These are phyloP conservation scores for Cyclotella distinguenda DNA, from an alignment of 108 stramenopile genomes.

Conservation along the genomic window DNA sequence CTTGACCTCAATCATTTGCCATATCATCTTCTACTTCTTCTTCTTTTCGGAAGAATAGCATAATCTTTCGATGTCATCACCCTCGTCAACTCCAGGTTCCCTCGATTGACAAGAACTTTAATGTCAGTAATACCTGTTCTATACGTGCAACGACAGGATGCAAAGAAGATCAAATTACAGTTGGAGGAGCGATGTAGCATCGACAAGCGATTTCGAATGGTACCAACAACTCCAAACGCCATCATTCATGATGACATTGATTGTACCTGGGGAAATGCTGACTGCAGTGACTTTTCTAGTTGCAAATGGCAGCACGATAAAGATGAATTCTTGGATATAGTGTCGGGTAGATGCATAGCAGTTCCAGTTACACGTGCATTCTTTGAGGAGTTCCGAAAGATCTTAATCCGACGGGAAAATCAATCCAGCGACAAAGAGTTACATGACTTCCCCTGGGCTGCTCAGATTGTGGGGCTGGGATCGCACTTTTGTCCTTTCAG, in stretches of 20 bases:
- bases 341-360: conserved; percentile 23
- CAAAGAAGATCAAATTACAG: conserved; percentile 53
- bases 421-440: background rate
- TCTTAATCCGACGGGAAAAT: conserved; percentile 15
- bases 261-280: background rate
- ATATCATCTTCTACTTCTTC: too few species aligned
- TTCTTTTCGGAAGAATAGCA: too few species aligned
- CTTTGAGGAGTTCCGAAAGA: conserved; percentile 9
- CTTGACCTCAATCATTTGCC: too few species aligned
- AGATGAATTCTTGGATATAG: background rate
- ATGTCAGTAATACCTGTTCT: conserved; percentile 24
- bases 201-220: conserved; percentile 75
- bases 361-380: conserved; percentile 31
- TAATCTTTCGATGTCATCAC: too few species aligned
- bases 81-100: too few species aligned
- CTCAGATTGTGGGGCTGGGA: conserved; percentile 21
- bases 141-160: conserved; percentile 47
- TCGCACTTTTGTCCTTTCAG: conserved; percentile 35
- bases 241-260: conserved; percentile 1
- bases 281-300: background rate
- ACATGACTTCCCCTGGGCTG: background rate
- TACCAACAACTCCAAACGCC: conserved; percentile 12
- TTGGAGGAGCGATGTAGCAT: conserved; percentile 48
- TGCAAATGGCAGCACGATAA: background rate
- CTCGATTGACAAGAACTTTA: too few species aligned